Percentiles rank a stretch among this genome's conserved stretches.
phyloP scores from a whole-genome alignment of 1,284 basidiomycete genomes.

The Ceratobasidium sp. region DNA sequence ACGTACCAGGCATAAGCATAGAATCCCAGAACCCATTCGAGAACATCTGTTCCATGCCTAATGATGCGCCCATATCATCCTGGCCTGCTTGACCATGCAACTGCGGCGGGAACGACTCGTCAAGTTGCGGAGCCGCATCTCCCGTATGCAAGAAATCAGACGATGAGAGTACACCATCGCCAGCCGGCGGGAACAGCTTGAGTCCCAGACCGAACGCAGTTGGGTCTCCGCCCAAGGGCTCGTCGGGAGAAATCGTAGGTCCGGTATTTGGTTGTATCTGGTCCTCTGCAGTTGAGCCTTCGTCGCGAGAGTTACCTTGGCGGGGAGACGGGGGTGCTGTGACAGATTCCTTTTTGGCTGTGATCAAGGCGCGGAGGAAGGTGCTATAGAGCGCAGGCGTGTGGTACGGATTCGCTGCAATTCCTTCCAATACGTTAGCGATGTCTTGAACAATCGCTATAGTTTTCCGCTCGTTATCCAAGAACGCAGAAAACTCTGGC shows the following conservation, averaged over 20 bases:
- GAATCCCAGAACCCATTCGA: slow-evolving; percentile 86
- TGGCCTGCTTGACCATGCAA: slow-evolving; percentile 8
- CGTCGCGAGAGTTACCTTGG: slow-evolving; percentile 11
- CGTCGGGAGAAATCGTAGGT: slow-evolving; percentile 34
- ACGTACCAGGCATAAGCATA: slow-evolving; percentile 83
- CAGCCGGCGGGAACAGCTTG: slow-evolving; percentile 44
- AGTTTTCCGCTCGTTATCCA: slow-evolving; percentile 79
- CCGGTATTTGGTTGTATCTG: slow-evolving; percentile 43
- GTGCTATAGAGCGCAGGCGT: slow-evolving; percentile 89
- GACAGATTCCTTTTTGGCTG: slow-evolving; percentile 66
- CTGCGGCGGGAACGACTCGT: slow-evolving; percentile 40
- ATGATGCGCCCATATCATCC: slow-evolving; percentile 61
- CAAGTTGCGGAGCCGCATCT: not conserved
- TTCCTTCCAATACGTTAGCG: slow-evolving; percentile 80
- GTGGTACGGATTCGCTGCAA: slow-evolving; percentile 80
- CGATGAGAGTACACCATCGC: slow-evolving; percentile 15
- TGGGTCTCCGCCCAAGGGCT: slow-evolving; percentile 24
- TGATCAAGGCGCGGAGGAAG: slow-evolving; percentile 85
- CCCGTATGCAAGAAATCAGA: slow-evolving; percentile 34
- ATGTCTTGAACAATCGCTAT: slow-evolving; percentile 83
- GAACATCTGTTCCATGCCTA: slow-evolving; percentile 85
- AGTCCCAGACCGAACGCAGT: slow-evolving; percentile 22
- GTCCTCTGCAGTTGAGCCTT: slow-evolving; percentile 16
- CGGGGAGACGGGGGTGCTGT: slow-evolving; percentile 41
- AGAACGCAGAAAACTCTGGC: slow-evolving; percentile 82